Base-by-base conservation (phyloP, 768 basidiomycete species). In the Serendipita sp. region DNA sequence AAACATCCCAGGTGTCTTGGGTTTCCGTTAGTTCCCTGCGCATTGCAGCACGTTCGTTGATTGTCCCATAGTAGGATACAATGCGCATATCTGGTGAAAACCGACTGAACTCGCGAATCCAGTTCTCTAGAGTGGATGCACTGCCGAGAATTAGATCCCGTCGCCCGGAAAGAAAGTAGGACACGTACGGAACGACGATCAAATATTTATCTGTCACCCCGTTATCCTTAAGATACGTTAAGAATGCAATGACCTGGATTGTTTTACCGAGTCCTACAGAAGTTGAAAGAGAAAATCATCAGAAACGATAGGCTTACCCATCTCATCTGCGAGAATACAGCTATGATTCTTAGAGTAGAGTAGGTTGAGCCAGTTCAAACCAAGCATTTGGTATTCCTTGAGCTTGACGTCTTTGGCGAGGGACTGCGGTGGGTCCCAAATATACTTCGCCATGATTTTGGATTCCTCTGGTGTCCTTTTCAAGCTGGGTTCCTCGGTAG, bases 241-340 rank as follows among this genome's bases (percentile, higher is more conserved):
- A 83, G 77, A 99, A 96, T 64, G 93, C 89, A 73, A 99, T 99
- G 64, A 99, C 96, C 76, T 99, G 96, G 44, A 95, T 89, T 1
- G 96, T 99, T 79, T 99, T 99, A 32, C 96, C 96, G 68, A 99
- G 85, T 71, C 95, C 95, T 96, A 64, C 3, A 35, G 35, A 7
- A 56, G 23, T 45, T 58, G 15, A 54, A 34, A 35, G 35, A 30
- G 34, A 58, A 63, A 46, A 58, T 54, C 32, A 64, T 46, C 35
- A 54, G 46, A 46, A 62, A 18, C 63, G 58, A 64, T 30, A 46
- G 36, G 79, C 83, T 70, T 74, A 90, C 95, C 95, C 96, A 99
- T 99, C 74, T 99, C 96, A 74, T 99, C 96, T 1, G 96, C 96
- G 47, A 99, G 81, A 71, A 99, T 98, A 74, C 95, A 97, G 68